Percentiles rank a stretch among this genome's conserved stretches.
Evolutionary conservation across 192 early-diverging fungal species (phyloP).

Genomic region (Paraglomus occultum): DNA sequence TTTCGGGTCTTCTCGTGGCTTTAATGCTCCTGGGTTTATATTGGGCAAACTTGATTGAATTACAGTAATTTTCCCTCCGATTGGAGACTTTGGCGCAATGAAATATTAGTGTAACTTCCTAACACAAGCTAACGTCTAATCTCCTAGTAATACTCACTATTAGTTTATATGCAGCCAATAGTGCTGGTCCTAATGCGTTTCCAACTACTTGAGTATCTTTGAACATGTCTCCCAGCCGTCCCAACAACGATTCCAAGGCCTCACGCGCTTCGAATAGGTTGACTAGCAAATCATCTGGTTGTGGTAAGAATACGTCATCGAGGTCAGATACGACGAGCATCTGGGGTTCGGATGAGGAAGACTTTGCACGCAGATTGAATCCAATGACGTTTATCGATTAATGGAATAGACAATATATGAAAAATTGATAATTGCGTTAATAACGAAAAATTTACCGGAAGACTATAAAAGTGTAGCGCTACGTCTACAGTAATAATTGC

Average conservation of each 20-base stretch:
- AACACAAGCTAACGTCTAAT: neutral
- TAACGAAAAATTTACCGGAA: constrained; percentile 47
- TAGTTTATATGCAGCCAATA: constrained; percentile 80
- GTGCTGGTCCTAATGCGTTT: constrained; percentile 80
- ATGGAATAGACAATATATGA: neutral
- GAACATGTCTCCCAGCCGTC: constrained; percentile 81
- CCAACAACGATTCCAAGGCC: constrained; percentile 70
- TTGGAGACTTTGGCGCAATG: constrained; percentile 48
- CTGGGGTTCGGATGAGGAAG: constrained; percentile 76
- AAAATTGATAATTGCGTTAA: constrained; percentile 16
- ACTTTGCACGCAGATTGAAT: constrained; percentile 11
- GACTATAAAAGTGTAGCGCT: constrained; percentile 88
- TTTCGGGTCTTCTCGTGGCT: constrained; percentile 82
- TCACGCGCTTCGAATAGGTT: constrained; percentile 80
- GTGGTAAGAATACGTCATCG: constrained; percentile 86
- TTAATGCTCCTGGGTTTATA: constrained; percentile 74
- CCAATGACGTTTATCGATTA: neutral
- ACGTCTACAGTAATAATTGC: constrained; percentile 90
- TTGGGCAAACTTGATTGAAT: constrained; percentile 83
- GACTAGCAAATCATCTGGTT: constrained; percentile 87
- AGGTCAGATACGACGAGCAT: constrained; percentile 92
- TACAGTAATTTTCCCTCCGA: constrained; percentile 90
- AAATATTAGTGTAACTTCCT: neutral
- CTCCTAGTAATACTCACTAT: constrained; percentile 48
- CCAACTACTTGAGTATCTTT: constrained; percentile 73